phyloP scores from a whole-genome alignment of 345 rosid genomes.

The Bretschneidera sinensis region DNA sequence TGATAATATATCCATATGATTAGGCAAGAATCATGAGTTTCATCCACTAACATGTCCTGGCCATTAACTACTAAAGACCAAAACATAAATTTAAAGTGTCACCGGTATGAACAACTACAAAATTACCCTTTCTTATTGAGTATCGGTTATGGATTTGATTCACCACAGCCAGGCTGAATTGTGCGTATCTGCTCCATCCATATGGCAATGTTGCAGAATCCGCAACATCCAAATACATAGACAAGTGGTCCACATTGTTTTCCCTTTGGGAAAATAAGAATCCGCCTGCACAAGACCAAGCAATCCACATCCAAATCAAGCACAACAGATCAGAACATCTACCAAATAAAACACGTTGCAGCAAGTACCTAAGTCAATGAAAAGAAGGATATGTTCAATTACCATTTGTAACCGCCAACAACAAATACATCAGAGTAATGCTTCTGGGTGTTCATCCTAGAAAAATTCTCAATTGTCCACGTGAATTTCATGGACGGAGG shows the following conservation, averaged over 20 bases:
- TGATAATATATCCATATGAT: neutral
- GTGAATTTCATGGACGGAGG: slow-evolving; percentile 73
- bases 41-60: neutral
- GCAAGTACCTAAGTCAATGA: neutral
- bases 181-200: slow-evolving; percentile 96
- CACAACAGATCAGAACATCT: slow-evolving; percentile 7
- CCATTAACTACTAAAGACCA: neutral
- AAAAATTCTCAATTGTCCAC: slow-evolving; percentile 70
- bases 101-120: neutral
- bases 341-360: slow-evolving; percentile 1
- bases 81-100: neutral
- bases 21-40: neutral
- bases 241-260: slow-evolving; percentile 94
- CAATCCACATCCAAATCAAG: slow-evolving; percentile 12
- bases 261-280: slow-evolving; percentile 87
- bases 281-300: slow-evolving; percentile 45
- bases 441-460: slow-evolving; percentile 75
- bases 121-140: slow-evolving; percentile 76
- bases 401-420: slow-evolving; percentile 90
- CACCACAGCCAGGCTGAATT: slow-evolving; percentile 74
- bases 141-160: slow-evolving; percentile 66
- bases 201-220: slow-evolving; percentile 69
- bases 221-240: slow-evolving; percentile 96
- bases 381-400: slow-evolving; percentile 10
- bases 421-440: slow-evolving; percentile 71